A percentile compares a stretch with the other conserved stretches of the same genome.
Evolutionary conservation across 768 basidiomycete genomes (phyloP).

Genomic region (Artomyces pyxidatus): DNA sequence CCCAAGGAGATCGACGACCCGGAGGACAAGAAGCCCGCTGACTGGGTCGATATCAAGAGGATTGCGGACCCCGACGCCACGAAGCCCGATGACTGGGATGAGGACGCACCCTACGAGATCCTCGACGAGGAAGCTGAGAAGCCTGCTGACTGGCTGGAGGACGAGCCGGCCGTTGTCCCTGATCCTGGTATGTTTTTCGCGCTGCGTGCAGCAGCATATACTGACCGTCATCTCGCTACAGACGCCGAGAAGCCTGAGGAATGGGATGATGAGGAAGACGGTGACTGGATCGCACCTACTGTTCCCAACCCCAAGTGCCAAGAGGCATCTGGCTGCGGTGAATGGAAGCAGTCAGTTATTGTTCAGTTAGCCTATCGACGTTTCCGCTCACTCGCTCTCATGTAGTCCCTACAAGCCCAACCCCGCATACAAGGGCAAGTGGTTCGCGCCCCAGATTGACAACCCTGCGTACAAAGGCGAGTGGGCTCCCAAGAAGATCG

Average conservation of each 20-base stretch:
- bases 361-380: not conserved
- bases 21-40: conserved; percentile 78
- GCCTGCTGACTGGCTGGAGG: conserved; percentile 93
- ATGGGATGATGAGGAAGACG: conserved; percentile 99
- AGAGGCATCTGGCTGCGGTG: conserved; percentile 88
- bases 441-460: conserved; percentile 90
- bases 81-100: conserved; percentile 98
- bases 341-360: conserved; percentile 70
- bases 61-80: conserved; percentile 79
- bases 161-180: conserved; percentile 72
- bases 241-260: conserved; percentile 95
- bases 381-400: not conserved
- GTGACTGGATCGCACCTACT: conserved; percentile 93
- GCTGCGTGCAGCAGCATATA: not conserved
- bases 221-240: conserved; percentile 16
- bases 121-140: conserved; percentile 78
- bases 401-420: conserved; percentile 78
- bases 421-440: conserved; percentile 96
- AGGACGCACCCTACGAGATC: conserved; percentile 91
- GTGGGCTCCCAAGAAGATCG: conserved; percentile 87
- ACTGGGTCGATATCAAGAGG: conserved; percentile 88
- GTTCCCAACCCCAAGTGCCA: conserved; percentile 87
- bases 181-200: conserved; percentile 66
- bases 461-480: conserved; percentile 97
- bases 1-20: conserved; percentile 89